Evolutionary conservation across 2,329 filamentous ascomycete species (phyloP), one percentile per base, ranked within the genome.

Genomic region (Septoria linicola): DNA sequence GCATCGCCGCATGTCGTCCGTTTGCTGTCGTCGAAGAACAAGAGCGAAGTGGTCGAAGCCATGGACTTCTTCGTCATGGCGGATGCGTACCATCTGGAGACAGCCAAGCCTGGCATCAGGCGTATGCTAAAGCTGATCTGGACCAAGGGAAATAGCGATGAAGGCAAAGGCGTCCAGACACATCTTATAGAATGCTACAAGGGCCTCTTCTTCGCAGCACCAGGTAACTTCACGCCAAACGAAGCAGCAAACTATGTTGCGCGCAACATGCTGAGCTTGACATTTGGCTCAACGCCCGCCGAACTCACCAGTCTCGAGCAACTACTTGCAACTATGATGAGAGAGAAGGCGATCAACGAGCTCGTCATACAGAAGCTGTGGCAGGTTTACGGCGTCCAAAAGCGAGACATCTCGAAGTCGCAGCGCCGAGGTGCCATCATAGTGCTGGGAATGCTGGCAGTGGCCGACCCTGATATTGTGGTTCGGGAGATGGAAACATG

Each of bases 101-200:
- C 93, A 60, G 90, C 95, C 66, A 91, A 95, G 69, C 74, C 86
- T 32, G 93, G 95, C 51, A 97, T 99, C 65, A 83, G 92, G 53
- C 86, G 90, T 51, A 99, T 99, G 93, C 79, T 99, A 57, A 85
- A 92, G 46, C 78, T 99, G 16, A 99, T 99, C 69, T 99, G 93
- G 93, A 99, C 93, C 58, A 99, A 99, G 73, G 92, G 93, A 62
- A 99, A 97, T 72, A 97, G 90, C 63, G 93, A 99, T 65, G 95
- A 99, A 76, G 93, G 95, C 63, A 99, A 97, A 73, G 93, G 93
- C 49, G 91, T 99, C 2, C 95, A 99, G 68, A 88, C 88, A 2
- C 93, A 99, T 70, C 79, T 99, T 23, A 96, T 99, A 59, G 93
- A 99, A 62, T 96, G 89, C 70, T 99, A 99, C 76, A 93, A 88